Evolutionary conservation across 371 early-diverging fungal species (phyloP), one percentile per base, ranked within the genome.

Genomic region (Mortierella sp.): DNA sequence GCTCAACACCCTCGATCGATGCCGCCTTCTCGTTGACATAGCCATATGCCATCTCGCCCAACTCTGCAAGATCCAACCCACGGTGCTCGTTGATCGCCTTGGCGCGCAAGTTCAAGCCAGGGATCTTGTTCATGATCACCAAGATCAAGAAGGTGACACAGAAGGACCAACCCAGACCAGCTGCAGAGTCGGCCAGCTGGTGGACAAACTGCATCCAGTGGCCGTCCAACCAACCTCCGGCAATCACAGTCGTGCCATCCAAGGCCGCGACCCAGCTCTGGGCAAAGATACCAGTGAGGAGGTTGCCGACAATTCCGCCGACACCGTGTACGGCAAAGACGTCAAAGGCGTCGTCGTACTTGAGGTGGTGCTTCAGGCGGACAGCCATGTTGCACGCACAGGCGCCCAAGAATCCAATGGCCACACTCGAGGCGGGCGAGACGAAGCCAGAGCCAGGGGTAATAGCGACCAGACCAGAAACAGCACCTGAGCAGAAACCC

Each of bases 391-490:
- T 95, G 86, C 96, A 97, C 24, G 79, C 86, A 61, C 93, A 66
- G n/a, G 91, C 93, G 48, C 92, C 92, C 48, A 92, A 52, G 69
- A 93, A 87, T 24, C 98, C 97, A 73, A 96, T 93, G 6, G 95
- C 90, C n/a, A 96, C 90, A 45, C 95, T 90, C 29, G 96, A 91
- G 73, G 91, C 93, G n/a, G 97, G 95, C 0, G 93, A 92, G 34
- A 97, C 96, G 73, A 87, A 97, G 9, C 98, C 98, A 4, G 96
- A 91, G 5, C 90, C 96, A 13, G 98, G 98, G 0, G 98, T 98
- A 72, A 98, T 97, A 16, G 94, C 92, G 6, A 97, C 98, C n/a
- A 98, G 86, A 13, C 97, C 98, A 14, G 96, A 92, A 41, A 98
- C 95, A 26, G 95, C 97, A 43, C 97, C 98, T 4, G 95, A 94